phyloP scores from a whole-genome alignment of 192 early-diverging fungal genomes.

The Umbelopsis vinacea region DNA sequence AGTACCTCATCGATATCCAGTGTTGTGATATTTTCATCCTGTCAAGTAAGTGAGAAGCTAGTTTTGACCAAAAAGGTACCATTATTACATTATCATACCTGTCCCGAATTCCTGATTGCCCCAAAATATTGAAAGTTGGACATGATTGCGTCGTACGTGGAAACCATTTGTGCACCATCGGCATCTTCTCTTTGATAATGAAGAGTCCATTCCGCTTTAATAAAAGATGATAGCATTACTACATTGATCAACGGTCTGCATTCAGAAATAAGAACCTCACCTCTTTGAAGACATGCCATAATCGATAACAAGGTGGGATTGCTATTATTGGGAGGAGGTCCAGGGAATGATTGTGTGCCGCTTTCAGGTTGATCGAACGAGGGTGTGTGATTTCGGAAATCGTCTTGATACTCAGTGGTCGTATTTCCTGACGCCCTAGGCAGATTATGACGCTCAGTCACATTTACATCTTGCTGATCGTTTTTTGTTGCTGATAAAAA shows the following conservation, averaged over 20 bases:
- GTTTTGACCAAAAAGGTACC: too few species aligned
- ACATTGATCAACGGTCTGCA: neutral
- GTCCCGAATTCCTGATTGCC: constrained; percentile 53
- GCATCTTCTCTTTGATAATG: neutral
- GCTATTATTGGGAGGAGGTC: neutral
- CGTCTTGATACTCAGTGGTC: neutral
- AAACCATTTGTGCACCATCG: neutral
- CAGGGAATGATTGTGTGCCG: neutral
- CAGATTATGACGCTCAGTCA: neutral
- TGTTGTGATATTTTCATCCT: constrained; percentile 51
- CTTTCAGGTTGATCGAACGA: neutral
- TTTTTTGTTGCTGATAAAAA: constrained; percentile 9
- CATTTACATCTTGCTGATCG: neutral
- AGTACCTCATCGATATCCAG: constrained; percentile 58
- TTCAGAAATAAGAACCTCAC: neutral
- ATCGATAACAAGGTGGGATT: neutral
- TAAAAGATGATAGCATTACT: neutral
- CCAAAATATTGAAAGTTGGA: constrained; percentile 53
- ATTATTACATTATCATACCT: constrained; percentile 25
- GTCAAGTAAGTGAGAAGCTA: neutral
- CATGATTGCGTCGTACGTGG: constrained; percentile 19
- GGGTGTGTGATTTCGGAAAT: neutral
- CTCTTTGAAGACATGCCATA: constrained; percentile 14
- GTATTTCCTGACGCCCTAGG: neutral
- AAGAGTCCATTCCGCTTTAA: constrained; percentile 31